Evolutionary conservation across 2,329 filamentous ascomycete species (phyloP).

Genomic region (Pestalotiopsis fici): DNA sequence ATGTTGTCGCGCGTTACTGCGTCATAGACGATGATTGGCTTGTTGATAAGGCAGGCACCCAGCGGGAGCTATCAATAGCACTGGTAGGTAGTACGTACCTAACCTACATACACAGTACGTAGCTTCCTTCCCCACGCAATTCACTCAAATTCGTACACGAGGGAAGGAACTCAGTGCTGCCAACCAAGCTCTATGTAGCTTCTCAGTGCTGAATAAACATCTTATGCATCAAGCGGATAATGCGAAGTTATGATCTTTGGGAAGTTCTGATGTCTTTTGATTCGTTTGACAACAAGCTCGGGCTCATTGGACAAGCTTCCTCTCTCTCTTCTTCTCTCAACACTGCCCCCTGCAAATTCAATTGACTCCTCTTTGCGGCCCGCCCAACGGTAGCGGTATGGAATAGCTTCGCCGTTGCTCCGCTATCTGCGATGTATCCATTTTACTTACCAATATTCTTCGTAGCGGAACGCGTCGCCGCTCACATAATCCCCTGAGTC

Average conservation of each 20-base stretch:
- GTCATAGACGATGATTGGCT: not conserved
- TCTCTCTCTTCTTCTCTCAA: not conserved
- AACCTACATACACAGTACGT: too few species aligned
- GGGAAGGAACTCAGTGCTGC: too few species aligned
- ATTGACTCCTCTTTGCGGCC: not conserved
- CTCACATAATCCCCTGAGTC: not conserved
- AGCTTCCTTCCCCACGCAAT: too few species aligned
- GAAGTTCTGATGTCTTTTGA: too few species aligned
- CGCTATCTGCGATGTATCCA: not conserved
- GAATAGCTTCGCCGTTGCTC: not conserved
- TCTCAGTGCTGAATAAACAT: too few species aligned
- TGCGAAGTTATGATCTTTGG: too few species aligned
- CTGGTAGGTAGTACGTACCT: too few species aligned
- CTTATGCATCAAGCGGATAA: too few species aligned
- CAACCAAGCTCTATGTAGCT: too few species aligned
- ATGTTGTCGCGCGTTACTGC: not conserved
- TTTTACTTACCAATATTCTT: not conserved
- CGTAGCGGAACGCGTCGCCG: not conserved
- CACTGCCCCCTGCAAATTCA: not conserved
- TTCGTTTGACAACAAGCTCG: too few species aligned
- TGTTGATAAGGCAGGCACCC: not conserved
- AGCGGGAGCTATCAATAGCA: too few species aligned
- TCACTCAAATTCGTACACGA: too few species aligned
- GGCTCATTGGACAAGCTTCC: not conserved
- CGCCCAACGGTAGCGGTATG: not conserved